These are phyloP conservation scores for Triticum dicoccoides DNA, from an alignment of 176 grass and related monocot species.

Conservation along the genomic window DNA sequence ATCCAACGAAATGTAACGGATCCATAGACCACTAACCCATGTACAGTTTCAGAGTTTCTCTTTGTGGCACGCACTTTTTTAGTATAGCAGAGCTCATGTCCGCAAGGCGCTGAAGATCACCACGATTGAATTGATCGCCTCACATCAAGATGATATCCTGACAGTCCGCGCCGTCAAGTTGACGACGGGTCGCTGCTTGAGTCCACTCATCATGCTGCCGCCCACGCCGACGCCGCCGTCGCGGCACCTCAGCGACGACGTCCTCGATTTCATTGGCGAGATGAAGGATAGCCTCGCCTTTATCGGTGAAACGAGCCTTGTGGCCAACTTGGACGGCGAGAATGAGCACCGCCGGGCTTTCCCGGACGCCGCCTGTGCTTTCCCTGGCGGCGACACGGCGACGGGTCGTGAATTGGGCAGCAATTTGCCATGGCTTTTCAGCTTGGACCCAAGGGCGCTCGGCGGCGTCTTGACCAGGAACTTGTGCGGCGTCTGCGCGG, in stretches of 20 bases:
- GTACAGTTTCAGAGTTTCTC: slow-evolving; percentile 88
- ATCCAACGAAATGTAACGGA: slow-evolving; percentile 30
- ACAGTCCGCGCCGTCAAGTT: slow-evolving; percentile 50
- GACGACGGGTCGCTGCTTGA: slow-evolving; percentile 66
- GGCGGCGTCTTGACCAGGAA: slow-evolving; percentile 81
- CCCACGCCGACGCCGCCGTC: background rate
- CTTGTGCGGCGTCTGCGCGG: slow-evolving; percentile 50
- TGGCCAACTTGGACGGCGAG: slow-evolving; percentile 71
- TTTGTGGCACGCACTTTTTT: slow-evolving; percentile 61
- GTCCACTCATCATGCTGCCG: slow-evolving; percentile 38
- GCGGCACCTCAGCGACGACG: slow-evolving; percentile 46
- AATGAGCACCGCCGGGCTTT: slow-evolving; percentile 72
- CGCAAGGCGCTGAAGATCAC: slow-evolving; percentile 34
- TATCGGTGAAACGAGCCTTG: slow-evolving; percentile 68
- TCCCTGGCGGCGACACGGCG: slow-evolving; percentile 28
- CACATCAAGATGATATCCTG: slow-evolving; percentile 29
- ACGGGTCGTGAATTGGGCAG: slow-evolving; percentile 14
- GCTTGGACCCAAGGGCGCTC: slow-evolving; percentile 44
- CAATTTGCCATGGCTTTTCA: slow-evolving; percentile 47
- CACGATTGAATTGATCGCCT: background rate
- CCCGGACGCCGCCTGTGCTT: slow-evolving; percentile 6
- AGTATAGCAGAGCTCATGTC: slow-evolving; percentile 40
- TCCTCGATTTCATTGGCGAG: slow-evolving; percentile 69
- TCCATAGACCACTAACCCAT: slow-evolving; percentile 79
- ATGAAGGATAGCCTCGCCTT: slow-evolving; percentile 57